Evolutionary conservation across 75 land plant species (phyloP).

Genomic region (Cryptomeria japonica): DNA sequence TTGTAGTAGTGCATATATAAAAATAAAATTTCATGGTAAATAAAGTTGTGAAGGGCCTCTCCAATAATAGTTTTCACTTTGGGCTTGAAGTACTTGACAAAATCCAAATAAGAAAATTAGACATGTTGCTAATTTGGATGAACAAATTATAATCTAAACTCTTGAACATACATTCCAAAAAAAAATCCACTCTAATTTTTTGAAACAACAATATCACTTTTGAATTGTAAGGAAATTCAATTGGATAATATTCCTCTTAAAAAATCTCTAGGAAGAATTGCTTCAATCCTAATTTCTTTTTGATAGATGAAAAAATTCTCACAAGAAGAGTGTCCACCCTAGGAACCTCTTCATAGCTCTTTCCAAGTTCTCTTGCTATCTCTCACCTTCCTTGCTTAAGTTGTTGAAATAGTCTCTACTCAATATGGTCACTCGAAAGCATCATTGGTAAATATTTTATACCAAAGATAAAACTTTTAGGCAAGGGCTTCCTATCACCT

Average conservation of each 20-base stretch:
- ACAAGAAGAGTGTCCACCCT: constrained; percentile 82
- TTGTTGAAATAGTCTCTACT: too few relatives aligned
- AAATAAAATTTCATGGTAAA: constrained; percentile 97
- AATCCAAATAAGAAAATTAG: constrained; percentile 91
- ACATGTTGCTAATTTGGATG: constrained; percentile 91
- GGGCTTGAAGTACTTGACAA: constrained; percentile 96
- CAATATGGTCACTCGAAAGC: too few relatives aligned
- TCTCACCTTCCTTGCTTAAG: too few relatives aligned
- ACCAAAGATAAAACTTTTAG: too few relatives aligned
- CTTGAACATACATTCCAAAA: constrained; percentile 98
- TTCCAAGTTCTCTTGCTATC: too few relatives aligned
- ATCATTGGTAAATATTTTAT: too few relatives aligned
- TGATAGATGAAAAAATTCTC: constrained; percentile 92
- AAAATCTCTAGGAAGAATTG: constrained; percentile 94
- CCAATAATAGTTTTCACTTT: constrained; percentile 76
- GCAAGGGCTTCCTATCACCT: too few relatives aligned
- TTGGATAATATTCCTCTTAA: constrained; percentile 88
- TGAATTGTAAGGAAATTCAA: constrained; percentile 86
- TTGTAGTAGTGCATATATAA: constrained; percentile 97
- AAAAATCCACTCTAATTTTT: constrained; percentile 97
- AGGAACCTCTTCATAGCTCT: constrained; percentile 81
- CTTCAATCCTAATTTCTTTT: constrained; percentile 93
- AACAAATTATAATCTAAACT: constrained; percentile 79
- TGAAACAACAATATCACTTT: constrained; percentile 93
- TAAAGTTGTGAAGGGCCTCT: constrained; percentile 94